Conservation (phyloP, 139 green algal species). For the Chlamydomonas schloesseri region DNA sequence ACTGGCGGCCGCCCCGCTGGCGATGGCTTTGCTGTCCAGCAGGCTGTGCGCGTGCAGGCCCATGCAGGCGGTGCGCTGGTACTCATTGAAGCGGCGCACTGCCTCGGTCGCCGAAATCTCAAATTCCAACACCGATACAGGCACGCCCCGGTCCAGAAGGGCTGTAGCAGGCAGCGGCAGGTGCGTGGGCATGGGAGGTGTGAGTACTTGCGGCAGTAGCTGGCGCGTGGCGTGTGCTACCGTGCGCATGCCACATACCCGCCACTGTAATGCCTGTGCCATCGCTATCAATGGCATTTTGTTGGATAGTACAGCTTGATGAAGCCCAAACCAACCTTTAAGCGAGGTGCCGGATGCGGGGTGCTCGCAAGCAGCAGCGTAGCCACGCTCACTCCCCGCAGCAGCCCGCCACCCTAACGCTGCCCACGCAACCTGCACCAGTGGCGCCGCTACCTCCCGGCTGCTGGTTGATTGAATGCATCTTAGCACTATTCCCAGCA, state of each 20-base stretch:
- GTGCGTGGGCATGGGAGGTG: not conserved
- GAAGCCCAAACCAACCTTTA: too few species aligned
- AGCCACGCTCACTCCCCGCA: not conserved
- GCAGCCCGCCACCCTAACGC: not conserved
- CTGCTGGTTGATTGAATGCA: not conserved
- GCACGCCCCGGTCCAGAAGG: not conserved
- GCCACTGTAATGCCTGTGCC: not conserved
- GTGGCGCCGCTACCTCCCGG: not conserved
- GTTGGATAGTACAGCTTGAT: not conserved
- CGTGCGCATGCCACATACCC: not conserved
- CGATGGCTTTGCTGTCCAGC: not conserved
- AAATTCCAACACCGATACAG: conserved; percentile 23
- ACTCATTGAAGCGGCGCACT: conserved; percentile 26
- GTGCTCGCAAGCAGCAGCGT: not conserved
- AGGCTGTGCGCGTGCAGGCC: conserved; percentile 34
- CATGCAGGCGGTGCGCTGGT: conserved; percentile 21
- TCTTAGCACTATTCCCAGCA: not conserved
- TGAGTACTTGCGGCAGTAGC: too few species aligned
- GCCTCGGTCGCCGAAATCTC: conserved; percentile 17
- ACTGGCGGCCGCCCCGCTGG: too few species aligned
- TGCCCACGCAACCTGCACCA: not conserved
- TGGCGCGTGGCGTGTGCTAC: too few species aligned
- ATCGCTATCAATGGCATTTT: not conserved
- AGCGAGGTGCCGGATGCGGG: too few species aligned
- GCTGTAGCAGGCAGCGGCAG: not conserved